These are phyloP conservation scores for Lepidium aucheri DNA, from an alignment of 345 rosid species.

Conservation along the genomic window DNA sequence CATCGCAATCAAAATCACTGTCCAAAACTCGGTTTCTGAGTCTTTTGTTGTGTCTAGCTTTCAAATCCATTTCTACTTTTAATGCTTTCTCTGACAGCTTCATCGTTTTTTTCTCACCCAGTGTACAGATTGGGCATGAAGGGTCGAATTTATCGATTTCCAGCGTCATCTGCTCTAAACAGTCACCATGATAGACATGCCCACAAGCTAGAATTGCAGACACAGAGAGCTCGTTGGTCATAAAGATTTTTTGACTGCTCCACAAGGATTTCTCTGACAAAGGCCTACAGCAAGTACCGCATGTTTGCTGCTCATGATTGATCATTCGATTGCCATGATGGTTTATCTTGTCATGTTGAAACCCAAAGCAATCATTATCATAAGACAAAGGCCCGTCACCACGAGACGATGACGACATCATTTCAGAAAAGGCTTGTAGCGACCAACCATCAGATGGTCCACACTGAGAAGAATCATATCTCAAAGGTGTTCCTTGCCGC, in stretches of 20 bases:
- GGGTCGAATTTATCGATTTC: slow-evolving; percentile 85
- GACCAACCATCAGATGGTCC: slow-evolving; percentile 88
- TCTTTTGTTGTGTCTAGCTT: slow-evolving; percentile 54
- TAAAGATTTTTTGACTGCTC: slow-evolving; percentile 65
- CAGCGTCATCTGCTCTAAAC: slow-evolving; percentile 82
- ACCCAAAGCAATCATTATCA: slow-evolving; percentile 47
- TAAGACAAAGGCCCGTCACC: slow-evolving; percentile 48
- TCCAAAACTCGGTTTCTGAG: slow-evolving; percentile 60
- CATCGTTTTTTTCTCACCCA: slow-evolving; percentile 66
- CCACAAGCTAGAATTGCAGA: slow-evolving; percentile 82
- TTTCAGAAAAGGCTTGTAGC: slow-evolving; percentile 73
- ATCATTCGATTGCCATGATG: slow-evolving; percentile 38
- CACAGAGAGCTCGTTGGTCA: slow-evolving; percentile 54
- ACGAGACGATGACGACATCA: slow-evolving; percentile 57
- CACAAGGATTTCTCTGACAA: slow-evolving; percentile 72
- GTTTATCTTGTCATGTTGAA: slow-evolving; percentile 38
- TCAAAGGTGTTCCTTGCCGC: slow-evolving; percentile 33
- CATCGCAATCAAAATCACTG: slow-evolving; percentile 48
- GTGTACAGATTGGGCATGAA: slow-evolving; percentile 82
- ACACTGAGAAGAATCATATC: slow-evolving; percentile 51
- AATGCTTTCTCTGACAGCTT: slow-evolving; percentile 76
- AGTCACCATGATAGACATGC: slow-evolving; percentile 95
- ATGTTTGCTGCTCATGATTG: slow-evolving; percentile 54
- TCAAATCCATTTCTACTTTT: slow-evolving; percentile 67
- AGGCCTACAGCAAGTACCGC: slow-evolving; percentile 83